A percentile compares a stretch with the other conserved stretches of the same genome.
Evolutionary conservation across 306 rosid genomes (phyloP).

Genomic region (Corylus heterophylla): DNA sequence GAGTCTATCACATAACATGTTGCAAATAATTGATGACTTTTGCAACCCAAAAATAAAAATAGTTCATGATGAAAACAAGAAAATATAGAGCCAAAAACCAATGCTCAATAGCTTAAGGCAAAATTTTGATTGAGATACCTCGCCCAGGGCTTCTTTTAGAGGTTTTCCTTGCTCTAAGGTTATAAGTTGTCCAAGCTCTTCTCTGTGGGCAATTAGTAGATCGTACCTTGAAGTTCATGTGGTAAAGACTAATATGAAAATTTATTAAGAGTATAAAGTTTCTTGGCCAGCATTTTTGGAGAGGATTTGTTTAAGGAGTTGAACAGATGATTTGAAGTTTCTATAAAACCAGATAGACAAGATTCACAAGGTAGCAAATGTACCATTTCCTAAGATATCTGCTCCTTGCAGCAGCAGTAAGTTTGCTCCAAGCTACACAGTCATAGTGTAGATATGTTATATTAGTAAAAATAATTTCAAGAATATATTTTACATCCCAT

Average conservation of each 20-base stretch:
- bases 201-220: constrained; percentile 67
- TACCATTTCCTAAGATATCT: constrained; percentile 85
- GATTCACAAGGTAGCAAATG: constrained; percentile 24
- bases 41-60: constrained; percentile 16
- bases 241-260: constrained; percentile 20
- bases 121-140: constrained; percentile 51
- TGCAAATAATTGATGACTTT: constrained; percentile 18
- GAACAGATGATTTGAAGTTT: constrained; percentile 13
- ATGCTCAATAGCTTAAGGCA: constrained; percentile 21
- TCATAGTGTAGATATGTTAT: constrained; percentile 7
- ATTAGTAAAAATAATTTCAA: neutral
- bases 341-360: constrained; percentile 14
- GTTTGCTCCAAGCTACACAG: constrained; percentile 89
- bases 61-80: constrained; percentile 11
- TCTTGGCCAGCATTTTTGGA: constrained; percentile 11
- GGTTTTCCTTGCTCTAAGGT: constrained; percentile 99
- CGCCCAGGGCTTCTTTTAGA: constrained; percentile 82
- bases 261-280: constrained; percentile 12
- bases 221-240: constrained; percentile 64
- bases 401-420: constrained; percentile 86
- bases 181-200: constrained; percentile 86
- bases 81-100: constrained; percentile 1
- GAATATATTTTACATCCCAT: neutral
- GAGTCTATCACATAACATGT: constrained; percentile 22
- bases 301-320: constrained; percentile 8